Evolutionary conservation across 2,329 filamentous ascomycete species (phyloP), one percentile per base, ranked within the genome.

Genomic region (Paecilomyces formosus): DNA sequence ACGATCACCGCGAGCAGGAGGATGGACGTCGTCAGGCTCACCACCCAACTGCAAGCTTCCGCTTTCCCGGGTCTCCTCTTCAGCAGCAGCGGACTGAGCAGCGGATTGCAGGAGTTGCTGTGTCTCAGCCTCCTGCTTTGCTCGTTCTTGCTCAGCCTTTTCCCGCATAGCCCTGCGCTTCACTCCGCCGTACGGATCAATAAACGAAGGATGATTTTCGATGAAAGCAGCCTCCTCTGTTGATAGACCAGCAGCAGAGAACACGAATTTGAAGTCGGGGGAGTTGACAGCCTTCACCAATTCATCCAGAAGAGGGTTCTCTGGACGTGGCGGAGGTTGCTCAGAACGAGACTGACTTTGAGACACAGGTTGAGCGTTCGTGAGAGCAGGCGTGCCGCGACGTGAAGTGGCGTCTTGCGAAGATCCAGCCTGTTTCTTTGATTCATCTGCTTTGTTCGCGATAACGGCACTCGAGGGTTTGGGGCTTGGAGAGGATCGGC

Each of bases 31-130:
- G 70, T 97, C 93, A 0, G 93, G 93, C 71, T 97, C 93, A 51
- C 93, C 93, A 58, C 93, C 93, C 18, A 97, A 81, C 59, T 95
- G 92, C 59, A 94, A 80, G 70, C 93, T 97, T 13, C 89, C 90
- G 64, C 89, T 89, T 73, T 94, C 92, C 1, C 86, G 85, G 58
- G 88, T 88, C 58, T 90, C 90, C 63, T 96, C 92, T 28, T 81
- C 80, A 52, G 82, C 79, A 3, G 75, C 73, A 15, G 77, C 74
- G 24, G 79, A 77, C 62, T 81, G 79, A 3, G 75, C 73, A 15
- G 77, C 74, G 26, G 79, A 77, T 62, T 81, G 79, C 21, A 83
- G 67, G 24, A 82, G 73, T 53, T 79, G 75, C 62, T 85, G 82
- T 3, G 75, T 75, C 61, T 85, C 81, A 51, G 79, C 76, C 66